These are phyloP conservation scores for Mycocentrospora acerina DNA, from an alignment of 2,329 filamentous ascomycete species.

Conservation along the genomic window DNA sequence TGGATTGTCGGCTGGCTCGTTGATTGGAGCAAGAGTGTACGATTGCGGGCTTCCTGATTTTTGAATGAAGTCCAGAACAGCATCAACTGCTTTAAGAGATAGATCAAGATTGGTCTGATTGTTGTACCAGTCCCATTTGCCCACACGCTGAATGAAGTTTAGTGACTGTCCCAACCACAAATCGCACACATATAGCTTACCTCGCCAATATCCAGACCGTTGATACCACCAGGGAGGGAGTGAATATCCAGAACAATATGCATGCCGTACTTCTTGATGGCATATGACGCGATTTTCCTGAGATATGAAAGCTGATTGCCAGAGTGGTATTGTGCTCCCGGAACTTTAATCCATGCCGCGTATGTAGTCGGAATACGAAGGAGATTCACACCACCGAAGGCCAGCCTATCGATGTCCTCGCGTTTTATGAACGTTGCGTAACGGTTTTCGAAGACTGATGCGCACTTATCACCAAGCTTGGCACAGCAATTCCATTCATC, in stretches of 20 bases:
- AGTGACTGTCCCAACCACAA: no score
- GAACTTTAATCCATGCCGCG: slow-evolving; percentile 38
- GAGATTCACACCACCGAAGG: slow-evolving; percentile 31
- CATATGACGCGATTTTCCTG: slow-evolving; percentile 34
- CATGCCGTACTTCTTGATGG: slow-evolving; percentile 39
- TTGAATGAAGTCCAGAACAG: slow-evolving; percentile 33
- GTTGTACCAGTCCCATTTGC: slow-evolving; percentile 42
- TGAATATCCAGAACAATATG: slow-evolving; percentile 39
- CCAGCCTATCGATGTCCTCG: slow-evolving; percentile 33
- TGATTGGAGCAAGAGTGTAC: slow-evolving; percentile 41
- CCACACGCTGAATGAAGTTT: no score
- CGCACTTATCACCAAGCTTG: slow-evolving; percentile 28
- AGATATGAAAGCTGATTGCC: slow-evolving; percentile 34
- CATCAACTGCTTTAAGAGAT: slow-evolving; percentile 33
- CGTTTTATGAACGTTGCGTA: slow-evolving; percentile 33
- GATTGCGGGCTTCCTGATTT: slow-evolving; percentile 24
- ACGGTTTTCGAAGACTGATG: slow-evolving; percentile 25
- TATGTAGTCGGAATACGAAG: slow-evolving; percentile 41
- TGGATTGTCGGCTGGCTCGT: slow-evolving; percentile 41
- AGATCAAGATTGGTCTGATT: slow-evolving; percentile 38
- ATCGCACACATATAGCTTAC: no score
- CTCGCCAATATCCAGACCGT: slow-evolving; percentile 15
- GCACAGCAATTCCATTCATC: slow-evolving; percentile 42
- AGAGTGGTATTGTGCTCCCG: slow-evolving; percentile 34
- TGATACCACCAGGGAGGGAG: slow-evolving; percentile 33